Evolutionary conservation across 108 stramenopile genomes (phyloP), one percentile per base, ranked within the genome.

Genomic region (Cyclostephanos tholiformis): DNA sequence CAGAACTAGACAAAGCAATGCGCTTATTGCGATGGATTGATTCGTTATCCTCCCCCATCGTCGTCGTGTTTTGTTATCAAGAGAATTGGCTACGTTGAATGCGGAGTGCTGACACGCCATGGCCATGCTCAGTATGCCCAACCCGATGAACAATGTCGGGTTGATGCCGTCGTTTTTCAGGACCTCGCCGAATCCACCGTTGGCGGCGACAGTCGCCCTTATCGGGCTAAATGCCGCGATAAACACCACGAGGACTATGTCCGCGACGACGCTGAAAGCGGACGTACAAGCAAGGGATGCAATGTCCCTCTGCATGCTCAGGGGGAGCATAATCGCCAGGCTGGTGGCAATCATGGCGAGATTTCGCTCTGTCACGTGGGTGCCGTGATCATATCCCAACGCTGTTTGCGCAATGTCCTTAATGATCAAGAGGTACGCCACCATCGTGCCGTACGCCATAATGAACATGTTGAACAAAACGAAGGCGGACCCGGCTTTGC

Each of bases 91-190:
- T 0, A 91, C 89, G 64, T 91, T 88, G 71, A 94, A 94, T 0
- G 92, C 92, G 17, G 88, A 89, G 78, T 94, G 92, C 61, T 94
- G 92, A 77, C 92, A 94, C 16, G 89, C 87, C 90, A 91, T 91
- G 66, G 92, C 90, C 27, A 86, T 89, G 22, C 79, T 83, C 35
- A 95, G 63, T 22, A 92, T 88, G 9, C 94, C 94, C 67, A 95
- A 77, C n/a, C 94, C 94, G 69, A 92, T 82, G 65, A 95, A 95
- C 12, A 95, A 64, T 0, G 86, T 85, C 13, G 67, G 64, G 22
- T 87, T 83, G 57, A 92, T 75, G 62, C 79, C 76, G 55, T 88
- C 85, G 2, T 79, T 67, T 29, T 68, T 61, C 0, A 95, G 51
- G 2, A 95, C 83, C 2, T 41, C 0, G 3, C 86, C 84, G 30